Conservation (phyloP, 257 asterid species). For the Agastache rugosa region DNA sequence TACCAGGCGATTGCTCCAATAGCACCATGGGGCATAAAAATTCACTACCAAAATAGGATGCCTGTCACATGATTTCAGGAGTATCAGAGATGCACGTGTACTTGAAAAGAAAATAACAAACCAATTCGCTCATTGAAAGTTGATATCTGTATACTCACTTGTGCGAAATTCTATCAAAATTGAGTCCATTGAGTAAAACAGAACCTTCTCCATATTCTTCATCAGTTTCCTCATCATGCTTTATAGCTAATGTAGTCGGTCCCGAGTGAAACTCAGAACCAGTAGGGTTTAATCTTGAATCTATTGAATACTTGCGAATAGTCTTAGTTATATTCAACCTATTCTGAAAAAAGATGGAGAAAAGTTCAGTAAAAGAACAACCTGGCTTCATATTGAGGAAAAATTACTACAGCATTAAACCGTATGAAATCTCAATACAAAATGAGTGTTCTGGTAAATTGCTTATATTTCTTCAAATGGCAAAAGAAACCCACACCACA, state of each 20-base stretch:
- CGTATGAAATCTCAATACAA: conserved; percentile 8
- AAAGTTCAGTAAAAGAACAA: conserved; percentile 29
- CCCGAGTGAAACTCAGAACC: conserved; percentile 83
- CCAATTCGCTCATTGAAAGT: conserved; percentile 25
- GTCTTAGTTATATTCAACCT: conserved; percentile 95
- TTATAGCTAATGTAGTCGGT: conserved; percentile 52
- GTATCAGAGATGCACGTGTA: conserved; percentile 22
- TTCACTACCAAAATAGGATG: conserved; percentile 82
- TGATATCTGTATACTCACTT: conserved; percentile 58
- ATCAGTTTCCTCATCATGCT: conserved; percentile 80
- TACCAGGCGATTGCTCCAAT: conserved; percentile 95
- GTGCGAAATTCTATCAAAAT: conserved; percentile 82
- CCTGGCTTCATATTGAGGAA: conserved; percentile 16
- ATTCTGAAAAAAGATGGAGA: conserved; percentile 64
- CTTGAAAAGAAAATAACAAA: conserved; percentile 32
- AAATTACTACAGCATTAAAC: background rate
- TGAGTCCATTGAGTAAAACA: conserved; percentile 61
- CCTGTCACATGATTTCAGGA: conserved; percentile 49
- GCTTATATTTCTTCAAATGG: conserved; percentile 9
- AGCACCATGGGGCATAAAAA: conserved; percentile 97
- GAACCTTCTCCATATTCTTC: conserved; percentile 90
- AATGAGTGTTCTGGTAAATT: background rate
- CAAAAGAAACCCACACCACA: background rate
- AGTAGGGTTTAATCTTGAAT: conserved; percentile 73
- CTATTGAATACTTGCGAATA: conserved; percentile 79